These are phyloP conservation scores for Cercospora canescens DNA, from an alignment of 2,329 filamentous ascomycete species.

Conservation along the genomic window DNA sequence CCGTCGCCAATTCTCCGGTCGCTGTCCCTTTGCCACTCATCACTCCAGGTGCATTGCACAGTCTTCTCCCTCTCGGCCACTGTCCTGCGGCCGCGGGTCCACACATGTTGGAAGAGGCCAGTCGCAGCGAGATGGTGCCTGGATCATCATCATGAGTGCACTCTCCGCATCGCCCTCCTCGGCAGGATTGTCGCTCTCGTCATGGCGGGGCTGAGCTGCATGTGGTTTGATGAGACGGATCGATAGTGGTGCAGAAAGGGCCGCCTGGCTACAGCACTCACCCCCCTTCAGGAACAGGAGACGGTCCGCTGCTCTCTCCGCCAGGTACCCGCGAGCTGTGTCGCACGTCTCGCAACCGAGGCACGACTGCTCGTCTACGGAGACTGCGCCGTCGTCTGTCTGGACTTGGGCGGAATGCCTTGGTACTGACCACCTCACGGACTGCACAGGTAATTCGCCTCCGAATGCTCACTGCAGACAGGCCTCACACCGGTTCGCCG, in stretches of 20 bases:
- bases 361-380: neutral
- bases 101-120: neutral
- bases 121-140: neutral
- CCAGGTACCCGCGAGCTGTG: no score
- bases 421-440: neutral
- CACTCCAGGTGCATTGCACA: neutral
- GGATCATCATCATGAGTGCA: no score
- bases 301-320: no score
- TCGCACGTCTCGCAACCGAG: no score
- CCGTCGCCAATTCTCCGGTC: neutral
- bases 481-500: conserved; percentile 4
- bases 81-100: neutral
- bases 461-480: neutral
- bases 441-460: neutral
- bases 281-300: no score
- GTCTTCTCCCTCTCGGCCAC: neutral
- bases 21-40: no score
- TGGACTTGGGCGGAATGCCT: neutral
- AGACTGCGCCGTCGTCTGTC: neutral
- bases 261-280: no score
- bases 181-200: neutral
- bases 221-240: conserved; percentile 3
- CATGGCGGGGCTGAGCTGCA: conserved; percentile 3
- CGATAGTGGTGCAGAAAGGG: neutral
- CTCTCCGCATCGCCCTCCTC: neutral